Evolutionary conservation across 2,329 filamentous ascomycete species (phyloP).

Genomic region (Ilyonectria destructans): DNA sequence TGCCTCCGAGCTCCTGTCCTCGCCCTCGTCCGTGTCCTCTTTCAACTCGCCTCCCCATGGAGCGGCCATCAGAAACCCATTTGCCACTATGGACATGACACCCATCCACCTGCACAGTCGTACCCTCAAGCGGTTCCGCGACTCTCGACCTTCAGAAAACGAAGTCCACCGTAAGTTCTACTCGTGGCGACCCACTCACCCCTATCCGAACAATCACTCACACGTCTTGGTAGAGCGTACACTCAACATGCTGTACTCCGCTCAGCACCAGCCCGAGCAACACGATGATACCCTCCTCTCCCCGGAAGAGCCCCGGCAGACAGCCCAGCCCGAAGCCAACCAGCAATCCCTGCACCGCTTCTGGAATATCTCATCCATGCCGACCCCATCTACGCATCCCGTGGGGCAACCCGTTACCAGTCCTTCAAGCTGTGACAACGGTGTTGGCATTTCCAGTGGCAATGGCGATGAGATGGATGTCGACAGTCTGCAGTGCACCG

Average conservation of each 20-base stretch:
- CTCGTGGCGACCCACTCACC: not conserved
- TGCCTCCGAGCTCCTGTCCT: conserved; percentile 69
- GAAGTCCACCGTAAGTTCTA: conserved; percentile 68
- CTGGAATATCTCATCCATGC: conserved; percentile 68
- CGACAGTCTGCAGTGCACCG: conserved; percentile 66
- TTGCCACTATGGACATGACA: conserved; percentile 54
- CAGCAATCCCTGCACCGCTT: conserved; percentile 74
- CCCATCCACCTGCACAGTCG: conserved; percentile 67
- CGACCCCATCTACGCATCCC: conserved; percentile 49
- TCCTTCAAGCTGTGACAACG: conserved; percentile 67
- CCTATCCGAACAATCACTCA: conserved; percentile 35
- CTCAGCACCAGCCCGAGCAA: conserved; percentile 59
- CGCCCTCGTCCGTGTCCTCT: conserved; percentile 62
- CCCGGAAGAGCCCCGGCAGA: conserved; percentile 27
- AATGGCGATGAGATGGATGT: conserved; percentile 58
- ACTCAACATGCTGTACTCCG: conserved; percentile 71
- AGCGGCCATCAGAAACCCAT: conserved; percentile 52
- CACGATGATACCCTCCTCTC: conserved; percentile 17
- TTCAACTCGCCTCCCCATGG: conserved; percentile 57
- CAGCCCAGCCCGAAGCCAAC: conserved; percentile 28
- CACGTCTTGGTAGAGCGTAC: conserved; percentile 65
- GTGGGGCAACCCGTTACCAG: conserved; percentile 33
- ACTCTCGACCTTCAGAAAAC: conserved; percentile 71
- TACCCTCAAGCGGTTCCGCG: conserved; percentile 74
- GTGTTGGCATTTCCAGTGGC: conserved; percentile 48